A percentile compares a stretch with the other conserved stretches of the same genome.
Conservation (phyloP, 345 rosid genomes). For the Isatis tinctoria region DNA sequence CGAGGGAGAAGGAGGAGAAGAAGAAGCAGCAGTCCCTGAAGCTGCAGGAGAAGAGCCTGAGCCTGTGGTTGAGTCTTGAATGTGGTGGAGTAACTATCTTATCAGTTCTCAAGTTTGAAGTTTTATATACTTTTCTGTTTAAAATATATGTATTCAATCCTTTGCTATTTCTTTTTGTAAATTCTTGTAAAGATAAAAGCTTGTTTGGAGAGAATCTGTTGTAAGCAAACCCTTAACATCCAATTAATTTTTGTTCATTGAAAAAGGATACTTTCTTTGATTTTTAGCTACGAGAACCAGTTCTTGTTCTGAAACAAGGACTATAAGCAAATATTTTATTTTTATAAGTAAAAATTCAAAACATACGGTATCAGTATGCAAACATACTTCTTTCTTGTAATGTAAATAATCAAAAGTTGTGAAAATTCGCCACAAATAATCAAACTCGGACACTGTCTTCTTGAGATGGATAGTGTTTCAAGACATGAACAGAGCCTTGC, state of each 20-base stretch:
- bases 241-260: neutral
- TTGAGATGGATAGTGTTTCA: slow-evolving; percentile 11
- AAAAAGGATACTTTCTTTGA: neutral
- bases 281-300: neutral
- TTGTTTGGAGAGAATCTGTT: slow-evolving; percentile 21
- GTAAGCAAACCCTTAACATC: slow-evolving; percentile 19
- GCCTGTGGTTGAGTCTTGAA: slow-evolving; percentile 27
- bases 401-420: slow-evolving; percentile 21
- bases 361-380: neutral
- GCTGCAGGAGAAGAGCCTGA: slow-evolving; percentile 25
- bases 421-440: neutral
- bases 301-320: neutral
- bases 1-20: slow-evolving; percentile 16
- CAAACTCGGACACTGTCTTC: slow-evolving; percentile 9
- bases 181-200: slow-evolving; percentile 19
- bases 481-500: slow-evolving; percentile 38
- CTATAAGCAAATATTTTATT: neutral
- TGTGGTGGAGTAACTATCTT: neutral
- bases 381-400: slow-evolving; percentile 15
- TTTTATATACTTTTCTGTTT: slow-evolving; percentile 17
- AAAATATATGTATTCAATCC: slow-evolving; percentile 8
- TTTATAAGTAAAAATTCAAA: slow-evolving; percentile 23
- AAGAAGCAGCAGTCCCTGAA: slow-evolving; percentile 12
- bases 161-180: slow-evolving; percentile 3
- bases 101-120: slow-evolving; percentile 10